Conservation (phyloP, 2,329 filamentous ascomycete species). For the Zymoseptoria brevis region DNA sequence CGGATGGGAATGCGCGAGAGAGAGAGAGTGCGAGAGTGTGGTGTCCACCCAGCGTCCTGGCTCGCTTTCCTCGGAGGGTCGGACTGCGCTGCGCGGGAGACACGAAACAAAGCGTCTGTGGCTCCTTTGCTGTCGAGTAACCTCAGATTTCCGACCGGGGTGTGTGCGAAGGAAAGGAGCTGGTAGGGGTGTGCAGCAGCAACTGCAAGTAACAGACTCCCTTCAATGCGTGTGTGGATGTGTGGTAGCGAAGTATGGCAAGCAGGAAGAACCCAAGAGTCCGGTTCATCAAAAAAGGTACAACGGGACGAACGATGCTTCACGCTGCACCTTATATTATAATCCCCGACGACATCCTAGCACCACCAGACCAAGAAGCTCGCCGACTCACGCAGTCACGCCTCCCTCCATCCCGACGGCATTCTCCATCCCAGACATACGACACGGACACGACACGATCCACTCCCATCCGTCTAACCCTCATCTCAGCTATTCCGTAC, state of each 20-base stretch:
- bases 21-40: neutral
- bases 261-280: neutral
- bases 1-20: neutral
- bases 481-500: neutral
- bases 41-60: conserved; percentile 9
- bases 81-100: conserved; percentile 13
- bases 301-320: neutral
- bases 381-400: neutral
- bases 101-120: conserved; percentile 1
- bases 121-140: conserved; percentile 1
- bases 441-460: neutral
- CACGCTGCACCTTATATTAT: neutral
- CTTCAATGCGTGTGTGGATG: neutral
- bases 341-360: neutral
- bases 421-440: neutral
- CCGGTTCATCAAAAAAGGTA: neutral
- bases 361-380: neutral
- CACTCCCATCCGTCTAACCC: neutral
- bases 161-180: neutral
- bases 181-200: neutral
- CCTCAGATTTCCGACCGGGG: neutral
- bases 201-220: neutral
- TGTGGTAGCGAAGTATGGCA: neutral
- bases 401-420: too few species aligned
- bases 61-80: conserved; percentile 24